These are phyloP conservation scores for Arachis hypogaea DNA, from an alignment of 306 rosid genomes.

Conservation along the genomic window DNA sequence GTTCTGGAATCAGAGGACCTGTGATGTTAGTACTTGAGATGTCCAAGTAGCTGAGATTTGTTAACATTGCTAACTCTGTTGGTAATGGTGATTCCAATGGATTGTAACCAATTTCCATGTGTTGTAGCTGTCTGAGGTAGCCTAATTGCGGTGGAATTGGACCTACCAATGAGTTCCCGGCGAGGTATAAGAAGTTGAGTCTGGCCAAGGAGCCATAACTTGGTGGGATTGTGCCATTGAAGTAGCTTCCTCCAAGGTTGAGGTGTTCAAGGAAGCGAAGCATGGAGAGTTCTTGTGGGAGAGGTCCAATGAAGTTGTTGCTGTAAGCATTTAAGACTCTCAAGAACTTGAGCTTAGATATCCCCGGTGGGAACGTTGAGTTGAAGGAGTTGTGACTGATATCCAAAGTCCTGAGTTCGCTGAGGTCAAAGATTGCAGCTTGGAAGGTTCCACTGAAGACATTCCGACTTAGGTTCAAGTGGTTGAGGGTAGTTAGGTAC, in stretches of 20 bases:
- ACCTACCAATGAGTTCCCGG: slow-evolving; percentile 77
- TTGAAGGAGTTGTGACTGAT: slow-evolving; percentile 75
- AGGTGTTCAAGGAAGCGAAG: slow-evolving; percentile 75
- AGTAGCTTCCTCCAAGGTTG: slow-evolving; percentile 95
- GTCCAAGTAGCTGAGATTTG: slow-evolving; percentile 73
- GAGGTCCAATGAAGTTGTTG: slow-evolving; percentile 77
- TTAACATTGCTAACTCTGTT: slow-evolving; percentile 47
- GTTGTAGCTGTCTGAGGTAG: slow-evolving; percentile 56
- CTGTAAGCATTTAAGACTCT: slow-evolving; percentile 76
- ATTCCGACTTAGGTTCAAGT: slow-evolving; percentile 80
- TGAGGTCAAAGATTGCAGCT: slow-evolving; percentile 60
- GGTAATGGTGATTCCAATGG: slow-evolving; percentile 65
- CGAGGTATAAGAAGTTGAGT: slow-evolving; percentile 59
- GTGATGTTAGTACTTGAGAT: slow-evolving; percentile 62
- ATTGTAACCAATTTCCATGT: slow-evolving; percentile 91
- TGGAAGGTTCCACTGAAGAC: slow-evolving; percentile 64
- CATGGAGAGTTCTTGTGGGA: slow-evolving; percentile 58
- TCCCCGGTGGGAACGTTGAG: slow-evolving; percentile 82
- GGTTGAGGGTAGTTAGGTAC: slow-evolving; percentile 53
- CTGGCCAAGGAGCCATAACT: slow-evolving; percentile 61
- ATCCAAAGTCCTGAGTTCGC: slow-evolving; percentile 64
- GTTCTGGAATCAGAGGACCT: slow-evolving; percentile 58
- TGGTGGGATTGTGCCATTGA: slow-evolving; percentile 61
- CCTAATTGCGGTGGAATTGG: slow-evolving; percentile 64
- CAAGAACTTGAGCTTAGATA: slow-evolving; percentile 75